Evolutionary conservation across 1,284 basidiomycete genomes (phyloP).

Genomic region (Schizophyllum amplum): DNA sequence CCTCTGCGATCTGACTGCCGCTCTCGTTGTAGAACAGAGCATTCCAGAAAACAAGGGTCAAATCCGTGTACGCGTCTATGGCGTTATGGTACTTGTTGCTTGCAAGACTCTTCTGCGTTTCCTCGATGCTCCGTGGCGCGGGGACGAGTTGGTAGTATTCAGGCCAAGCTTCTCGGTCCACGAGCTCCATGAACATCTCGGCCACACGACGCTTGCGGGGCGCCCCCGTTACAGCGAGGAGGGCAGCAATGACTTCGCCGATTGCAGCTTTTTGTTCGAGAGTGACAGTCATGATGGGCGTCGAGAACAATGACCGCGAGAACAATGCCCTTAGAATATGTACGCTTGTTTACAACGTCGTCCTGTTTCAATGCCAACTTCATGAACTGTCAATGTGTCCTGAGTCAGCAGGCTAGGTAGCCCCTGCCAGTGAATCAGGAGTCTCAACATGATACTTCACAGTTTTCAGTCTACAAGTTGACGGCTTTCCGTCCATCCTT

Average conservation of each 20-base stretch:
- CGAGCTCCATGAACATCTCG: slow-evolving; percentile 70
- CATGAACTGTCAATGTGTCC: too few species aligned
- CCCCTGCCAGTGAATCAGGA: too few species aligned
- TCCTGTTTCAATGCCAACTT: too few species aligned
- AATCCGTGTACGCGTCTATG: slow-evolving; percentile 60
- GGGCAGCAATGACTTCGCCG: slow-evolving; percentile 42
- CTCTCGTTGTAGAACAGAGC: slow-evolving; percentile 75
- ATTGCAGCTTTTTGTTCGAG: slow-evolving; percentile 41
- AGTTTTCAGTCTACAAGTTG: too few species aligned
- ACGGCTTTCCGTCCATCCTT: too few species aligned
- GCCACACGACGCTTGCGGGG: slow-evolving; percentile 53
- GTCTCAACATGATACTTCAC: too few species aligned
- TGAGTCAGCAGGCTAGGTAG: too few species aligned
- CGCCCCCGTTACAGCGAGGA: slow-evolving; percentile 35
- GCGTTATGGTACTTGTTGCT: slow-evolving; percentile 65
- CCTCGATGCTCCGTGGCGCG: slow-evolving; percentile 64
- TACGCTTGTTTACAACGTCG: too few species aligned
- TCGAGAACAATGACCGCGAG: background rate
- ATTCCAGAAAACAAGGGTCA: slow-evolving; percentile 76
- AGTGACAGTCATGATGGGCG: slow-evolving; percentile 34
- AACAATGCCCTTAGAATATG: background rate
- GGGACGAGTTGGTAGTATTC: slow-evolving; percentile 82
- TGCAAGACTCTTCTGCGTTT: slow-evolving; percentile 49
- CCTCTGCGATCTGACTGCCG: slow-evolving; percentile 57
- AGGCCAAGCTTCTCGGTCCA: slow-evolving; percentile 62